Percentiles rank a stretch among this genome's conserved stretches.
These are phyloP conservation scores for Paramecium bursaria DNA, from an alignment of 73 alveolate genomes.

Conservation along the genomic window DNA sequence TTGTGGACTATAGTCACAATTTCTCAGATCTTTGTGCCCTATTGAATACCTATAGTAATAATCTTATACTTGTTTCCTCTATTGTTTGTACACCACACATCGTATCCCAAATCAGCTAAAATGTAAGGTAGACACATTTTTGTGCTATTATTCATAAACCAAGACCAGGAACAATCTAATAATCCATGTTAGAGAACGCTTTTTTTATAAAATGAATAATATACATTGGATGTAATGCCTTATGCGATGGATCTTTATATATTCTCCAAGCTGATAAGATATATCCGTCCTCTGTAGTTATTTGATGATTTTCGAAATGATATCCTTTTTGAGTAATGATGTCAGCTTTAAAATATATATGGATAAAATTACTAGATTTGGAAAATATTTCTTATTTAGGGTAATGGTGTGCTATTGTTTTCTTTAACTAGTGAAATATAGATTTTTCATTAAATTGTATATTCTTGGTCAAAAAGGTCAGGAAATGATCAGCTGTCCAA, in stretches of 20 bases:
- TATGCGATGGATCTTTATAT: constrained; percentile 21
- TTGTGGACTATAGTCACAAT: constrained; percentile 2
- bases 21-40: not conserved
- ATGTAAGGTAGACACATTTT: constrained; percentile 76
- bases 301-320: constrained; percentile 85
- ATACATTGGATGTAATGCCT: not conserved
- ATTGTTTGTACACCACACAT: constrained; percentile 92
- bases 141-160: constrained; percentile 80
- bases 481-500: too few relatives aligned
- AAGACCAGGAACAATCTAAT: constrained; percentile 88
- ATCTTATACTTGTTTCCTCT: constrained; percentile 93
- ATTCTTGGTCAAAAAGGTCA: too few relatives aligned
- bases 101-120: constrained; percentile 85
- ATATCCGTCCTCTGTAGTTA: constrained; percentile 89
- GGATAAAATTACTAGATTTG: not conserved
- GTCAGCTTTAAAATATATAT: constrained; percentile 43
- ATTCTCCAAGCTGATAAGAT: constrained; percentile 92
- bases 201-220: too few relatives aligned
- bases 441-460: too few relatives aligned
- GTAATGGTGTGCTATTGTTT: too few relatives aligned
- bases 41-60: constrained; percentile 13
- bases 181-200: constrained; percentile 88
- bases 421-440: too few relatives aligned
- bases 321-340: constrained; percentile 82
- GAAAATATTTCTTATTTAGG: too few relatives aligned